Conservation (phyloP, 2,329 filamentous ascomycete genomes). For the Aureobasidium sp. region DNA sequence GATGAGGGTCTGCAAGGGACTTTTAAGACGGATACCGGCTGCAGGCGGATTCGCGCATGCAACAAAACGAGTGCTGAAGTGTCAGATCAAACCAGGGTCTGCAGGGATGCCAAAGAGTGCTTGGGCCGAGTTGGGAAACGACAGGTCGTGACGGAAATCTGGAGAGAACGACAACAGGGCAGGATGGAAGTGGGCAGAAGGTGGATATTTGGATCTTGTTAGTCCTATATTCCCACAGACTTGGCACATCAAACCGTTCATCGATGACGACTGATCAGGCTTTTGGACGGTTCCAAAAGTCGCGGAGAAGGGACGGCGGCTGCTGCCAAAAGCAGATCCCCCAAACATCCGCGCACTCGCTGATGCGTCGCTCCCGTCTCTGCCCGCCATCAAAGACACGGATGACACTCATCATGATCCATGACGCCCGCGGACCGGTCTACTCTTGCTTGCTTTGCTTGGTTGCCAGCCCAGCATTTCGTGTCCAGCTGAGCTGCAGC, state of each 20-base stretch:
- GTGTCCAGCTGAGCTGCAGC: slow-evolving; percentile 9
- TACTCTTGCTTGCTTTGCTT: background rate
- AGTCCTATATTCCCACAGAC: background rate
- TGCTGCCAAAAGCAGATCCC: background rate
- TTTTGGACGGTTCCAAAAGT: background rate
- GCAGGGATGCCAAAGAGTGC: background rate
- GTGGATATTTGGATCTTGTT: slow-evolving; percentile 3
- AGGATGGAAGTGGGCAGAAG: background rate
- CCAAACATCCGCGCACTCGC: background rate
- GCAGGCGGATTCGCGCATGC: slow-evolving; percentile 2
- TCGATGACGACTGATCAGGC: background rate
- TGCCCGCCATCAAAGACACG: background rate
- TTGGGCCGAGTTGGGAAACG: background rate
- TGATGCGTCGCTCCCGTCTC: background rate
- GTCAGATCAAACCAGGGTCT: background rate
- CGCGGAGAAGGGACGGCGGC: slow-evolving; percentile 8
- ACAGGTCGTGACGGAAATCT: background rate
- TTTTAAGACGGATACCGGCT: slow-evolving; percentile 1
- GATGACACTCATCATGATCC: background rate
- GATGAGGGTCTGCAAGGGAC: slow-evolving; percentile 7
- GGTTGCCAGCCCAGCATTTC: background rate
- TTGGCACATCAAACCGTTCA: slow-evolving; percentile 10
- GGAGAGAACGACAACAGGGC: slow-evolving; percentile 4
- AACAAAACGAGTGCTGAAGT: background rate
- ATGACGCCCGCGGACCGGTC: background rate